Base-by-base conservation (phyloP, 495 filamentous ascomycete species). In the Talaromyces ruber region DNA sequence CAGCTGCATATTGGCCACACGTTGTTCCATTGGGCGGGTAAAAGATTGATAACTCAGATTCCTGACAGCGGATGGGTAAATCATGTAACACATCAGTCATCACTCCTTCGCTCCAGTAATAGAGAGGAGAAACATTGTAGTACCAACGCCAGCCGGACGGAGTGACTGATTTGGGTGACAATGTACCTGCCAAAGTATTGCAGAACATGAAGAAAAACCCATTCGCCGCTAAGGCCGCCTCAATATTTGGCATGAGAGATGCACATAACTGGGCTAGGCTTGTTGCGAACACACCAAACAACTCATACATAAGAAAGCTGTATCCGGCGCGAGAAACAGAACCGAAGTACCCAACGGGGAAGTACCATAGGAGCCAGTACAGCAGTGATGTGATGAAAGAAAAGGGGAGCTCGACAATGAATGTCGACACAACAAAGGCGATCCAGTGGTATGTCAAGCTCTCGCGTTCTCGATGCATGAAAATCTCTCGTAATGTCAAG, bases 381-480 rank as follows among this genome's bases (percentile, higher is more conserved):
- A 84, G 80, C 26, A 89, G 39, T 39, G 86, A 78, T 22, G 83
- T 83, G 32, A 86, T 81, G 16, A 91, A 68, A 43, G 84, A 82
- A 74, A 86, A 93, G 0, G 89, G 88, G 3, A 93, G 81, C 68
- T 93, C 91, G 61, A 88, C 84, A 18, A 90, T 18, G 66, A 93
- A 86, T 56, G 86, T 84, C 45, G 84, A 81, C 7, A 85, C 77
- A 64, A 89, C 78, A 72, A 93, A 93, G 1, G 83, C 83, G 43
- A 81, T 68, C 90, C 89, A 93, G 18, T 82, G 84, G 74, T 96
- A 96, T n/a, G 84, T 81, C 67, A 88, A 90, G 24, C 81, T 84
- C 11, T 83, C 84, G 6, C 82, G 78, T 67, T 96, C 91, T 26
- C 91, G 86, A 14, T 83, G 84, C 64, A 88, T 79, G 74, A 88